Percentiles rank a stretch among this genome's conserved stretches.
phyloP scores from a whole-genome alignment of 2,329 filamentous ascomycete genomes.

The Monosporascus ibericus region DNA sequence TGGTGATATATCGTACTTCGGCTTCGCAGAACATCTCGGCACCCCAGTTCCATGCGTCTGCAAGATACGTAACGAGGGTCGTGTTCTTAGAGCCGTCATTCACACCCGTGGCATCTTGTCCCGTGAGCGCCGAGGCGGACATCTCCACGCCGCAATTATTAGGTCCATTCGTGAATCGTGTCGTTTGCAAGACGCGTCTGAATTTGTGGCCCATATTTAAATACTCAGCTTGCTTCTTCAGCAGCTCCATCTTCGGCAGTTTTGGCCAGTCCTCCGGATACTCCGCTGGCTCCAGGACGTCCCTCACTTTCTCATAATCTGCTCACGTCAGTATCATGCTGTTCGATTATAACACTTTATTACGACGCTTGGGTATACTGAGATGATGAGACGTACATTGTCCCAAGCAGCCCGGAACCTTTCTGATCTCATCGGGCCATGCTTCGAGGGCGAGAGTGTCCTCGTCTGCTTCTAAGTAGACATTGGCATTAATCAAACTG shows the following conservation, averaged over 20 bases:
- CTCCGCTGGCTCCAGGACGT: constrained; percentile 51
- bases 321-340: background rate
- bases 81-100: constrained; percentile 65
- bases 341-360: background rate
- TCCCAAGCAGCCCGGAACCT: constrained; percentile 34
- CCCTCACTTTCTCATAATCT: constrained; percentile 52
- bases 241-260: constrained; percentile 51
- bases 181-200: constrained; percentile 53
- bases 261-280: constrained; percentile 54
- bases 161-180: constrained; percentile 52
- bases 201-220: constrained; percentile 49
- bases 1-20: constrained; percentile 57
- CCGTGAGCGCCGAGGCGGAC: constrained; percentile 52
- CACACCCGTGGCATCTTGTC: constrained; percentile 57
- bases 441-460: constrained; percentile 44
- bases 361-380: background rate
- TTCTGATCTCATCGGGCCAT: constrained; percentile 54
- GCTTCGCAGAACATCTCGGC: constrained; percentile 66
- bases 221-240: constrained; percentile 49
- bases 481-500: constrained; percentile 61
- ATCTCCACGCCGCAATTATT: constrained; percentile 62
- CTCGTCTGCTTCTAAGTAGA: constrained; percentile 55
- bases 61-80: constrained; percentile 59
- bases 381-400: constrained; percentile 37
- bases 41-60: constrained; percentile 67